Evolutionary conservation across 192 early-diverging fungal species (phyloP).

Genomic region (Obelidium mucronatum): DNA sequence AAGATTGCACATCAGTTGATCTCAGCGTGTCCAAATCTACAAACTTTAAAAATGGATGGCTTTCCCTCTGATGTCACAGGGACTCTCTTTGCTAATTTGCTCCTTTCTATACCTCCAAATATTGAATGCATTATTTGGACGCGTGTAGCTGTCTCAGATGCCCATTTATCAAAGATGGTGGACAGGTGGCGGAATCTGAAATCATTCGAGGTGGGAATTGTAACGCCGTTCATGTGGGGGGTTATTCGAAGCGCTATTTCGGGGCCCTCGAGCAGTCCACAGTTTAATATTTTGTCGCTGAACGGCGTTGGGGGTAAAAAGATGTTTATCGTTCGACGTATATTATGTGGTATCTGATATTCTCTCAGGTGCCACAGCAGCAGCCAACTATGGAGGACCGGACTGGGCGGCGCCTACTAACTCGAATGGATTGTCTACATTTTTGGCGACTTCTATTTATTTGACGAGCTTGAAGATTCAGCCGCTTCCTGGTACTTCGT

Average conservation of each 20-base stretch:
- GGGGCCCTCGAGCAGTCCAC: neutral
- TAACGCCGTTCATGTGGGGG: conserved; percentile 32
- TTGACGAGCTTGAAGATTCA: neutral
- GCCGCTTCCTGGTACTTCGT: conserved; percentile 3
- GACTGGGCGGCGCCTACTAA: neutral
- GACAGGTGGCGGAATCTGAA: conserved; percentile 19
- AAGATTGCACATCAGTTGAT: conserved; percentile 3
- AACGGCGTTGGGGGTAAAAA: conserved; percentile 10
- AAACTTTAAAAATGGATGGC: conserved; percentile 8
- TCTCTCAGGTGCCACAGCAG: neutral
- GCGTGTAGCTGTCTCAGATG: conserved; percentile 27
- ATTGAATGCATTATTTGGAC: conserved; percentile 7
- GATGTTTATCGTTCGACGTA: no score
- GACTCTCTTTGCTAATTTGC: conserved; percentile 12
- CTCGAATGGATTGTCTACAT: neutral
- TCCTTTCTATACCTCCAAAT: neutral
- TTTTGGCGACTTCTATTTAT: neutral
- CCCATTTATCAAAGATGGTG: conserved; percentile 22
- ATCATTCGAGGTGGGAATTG: conserved; percentile 23
- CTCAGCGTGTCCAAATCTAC: conserved; percentile 9
- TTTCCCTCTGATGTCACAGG: conserved; percentile 28
- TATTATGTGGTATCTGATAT: no score
- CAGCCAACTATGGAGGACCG: conserved; percentile 16
- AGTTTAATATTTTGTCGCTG: conserved; percentile 1
- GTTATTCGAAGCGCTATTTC: neutral